phyloP scores from a whole-genome alignment of 441 rosid genomes.

The Daphne laureola region DNA sequence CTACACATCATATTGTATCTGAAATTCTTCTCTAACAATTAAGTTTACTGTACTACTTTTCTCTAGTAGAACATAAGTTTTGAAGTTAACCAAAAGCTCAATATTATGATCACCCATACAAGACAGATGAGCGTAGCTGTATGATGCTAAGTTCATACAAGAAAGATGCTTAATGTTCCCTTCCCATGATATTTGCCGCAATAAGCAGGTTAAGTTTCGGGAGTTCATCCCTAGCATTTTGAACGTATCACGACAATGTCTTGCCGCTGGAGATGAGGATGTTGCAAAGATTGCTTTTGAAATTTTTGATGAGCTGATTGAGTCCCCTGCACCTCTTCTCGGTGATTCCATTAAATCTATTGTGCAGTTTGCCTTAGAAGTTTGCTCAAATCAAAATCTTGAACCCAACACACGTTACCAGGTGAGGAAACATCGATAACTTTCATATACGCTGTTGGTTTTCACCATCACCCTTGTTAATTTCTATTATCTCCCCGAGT shows the following conservation, averaged over 20 bases:
- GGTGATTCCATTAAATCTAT: conserved; percentile 96
- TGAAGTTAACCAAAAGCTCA: too few species aligned
- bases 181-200: background rate
- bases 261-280: conserved; percentile 94
- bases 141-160: too few species aligned
- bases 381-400: conserved; percentile 80
- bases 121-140: too few species aligned
- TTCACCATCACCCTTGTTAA: conserved; percentile 1
- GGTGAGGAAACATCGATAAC: conserved; percentile 35
- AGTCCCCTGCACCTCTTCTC: conserved; percentile 98
- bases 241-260: conserved; percentile 87
- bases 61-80: too few species aligned
- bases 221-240: conserved; percentile 98
- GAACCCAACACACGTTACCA: conserved; percentile 94
- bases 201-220: conserved; percentile 86
- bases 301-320: conserved; percentile 97
- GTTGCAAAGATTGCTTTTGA: conserved; percentile 97
- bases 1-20: too few species aligned
- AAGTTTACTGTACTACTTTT: too few species aligned
- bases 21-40: too few species aligned
- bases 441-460: background rate
- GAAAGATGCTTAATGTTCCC: too few species aligned
- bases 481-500: background rate
- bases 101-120: too few species aligned
- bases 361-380: conserved; percentile 97